Base-by-base conservation (phyloP, 1,284 basidiomycete genomes). In the Leccinum griseonigrum region DNA sequence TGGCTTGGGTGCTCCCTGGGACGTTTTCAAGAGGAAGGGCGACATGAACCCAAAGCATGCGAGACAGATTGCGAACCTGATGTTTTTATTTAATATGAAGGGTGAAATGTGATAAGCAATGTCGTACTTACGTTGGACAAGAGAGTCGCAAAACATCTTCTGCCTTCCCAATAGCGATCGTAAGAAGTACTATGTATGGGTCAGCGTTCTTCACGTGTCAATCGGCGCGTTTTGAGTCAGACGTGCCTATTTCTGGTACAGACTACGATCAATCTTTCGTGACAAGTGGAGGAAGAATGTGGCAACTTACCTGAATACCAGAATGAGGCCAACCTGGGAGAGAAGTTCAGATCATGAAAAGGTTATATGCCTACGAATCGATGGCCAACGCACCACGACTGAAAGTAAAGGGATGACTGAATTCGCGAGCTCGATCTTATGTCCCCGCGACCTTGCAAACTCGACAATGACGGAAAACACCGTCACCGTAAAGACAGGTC, bases 401-500 rank as follows among this genome's bases (percentile, higher is more conserved):
- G 92, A 92, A 28, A 97, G 81, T 54, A 97, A 77, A 1, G 94
- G 94, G 4, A 95, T 86, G 66, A 94, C 85, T 5, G 87, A 85
- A 72, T 90, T 92, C 8, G 88, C 84, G 58, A 91, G 77, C 26
- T 79, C 77, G 56, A 92, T 74, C 29, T 77, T 71, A 58, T 83
- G 78, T 0, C 87, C 89, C 61, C 74, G 76, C 8, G 79, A 76
- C 71, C 81, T 81, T 31, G 82, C 80, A 73, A 86, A 90, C 18
- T 83, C 83, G 18, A 91, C 82, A 13, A 80, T 70, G 18, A 76
- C 79, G 2, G 94, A 85, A 67, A 91, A 94, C 13, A 92, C 61
- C 0, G 93, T 94, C 51, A 95, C 86, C 5, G 90, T 93, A 32
- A 93, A 71, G 14, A 97, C 92, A 18, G 93, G 93, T 1, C 92